Evolutionary conservation across 1,139 yeast genomes (phyloP), one percentile per base, ranked within the genome.

Genomic region (Suhomyces atakaporum): DNA sequence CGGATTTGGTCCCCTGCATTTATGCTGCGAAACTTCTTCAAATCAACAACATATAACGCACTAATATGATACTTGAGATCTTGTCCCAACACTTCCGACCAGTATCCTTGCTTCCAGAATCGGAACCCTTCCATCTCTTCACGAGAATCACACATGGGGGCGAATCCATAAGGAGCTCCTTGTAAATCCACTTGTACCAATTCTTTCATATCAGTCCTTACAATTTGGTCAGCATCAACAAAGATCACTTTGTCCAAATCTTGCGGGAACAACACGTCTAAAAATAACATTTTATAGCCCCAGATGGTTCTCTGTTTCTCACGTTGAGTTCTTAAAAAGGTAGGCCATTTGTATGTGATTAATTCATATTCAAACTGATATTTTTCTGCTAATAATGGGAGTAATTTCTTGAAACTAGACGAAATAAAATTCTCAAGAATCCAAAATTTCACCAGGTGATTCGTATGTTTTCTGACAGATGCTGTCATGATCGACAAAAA

Each of bases 61-160:
- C 95, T 82, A 44, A 88, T 86, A 57, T 88, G 96, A 54, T 92
- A 92, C 43, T 74, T 74, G 27, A 67, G 62, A 19, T 77, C 75
- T 23, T 76, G 80, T 23, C 75, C 73, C 28, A 90, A 63, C 19
- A 77, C 75, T 4, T 71, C 70, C 39, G 77, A 64, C 98, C 98
- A 92, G 58, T 88, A 92, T 0, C 97, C 97, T 45, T 79, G 77
- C 52, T 88, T 84, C 98, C 98, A 92, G 63, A 92, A 92, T 39
- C 95, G 67, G 56, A 74, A 84, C 0, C 94, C 96, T 50, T 84
- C 90, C 82, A 84, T 85, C 47, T 85, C 95, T 20, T 64, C 60
- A 34, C 92, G 69, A 1, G 90, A 81, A 38, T 87, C 95, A 48
- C 96, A 79, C 95, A 87, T 86, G 12, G 95, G 95, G 0, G 89